A percentile compares a stretch with the other conserved stretches of the same genome.
Conservation (phyloP, 2,329 filamentous ascomycete species). For the Claviceps fusiformis region DNA sequence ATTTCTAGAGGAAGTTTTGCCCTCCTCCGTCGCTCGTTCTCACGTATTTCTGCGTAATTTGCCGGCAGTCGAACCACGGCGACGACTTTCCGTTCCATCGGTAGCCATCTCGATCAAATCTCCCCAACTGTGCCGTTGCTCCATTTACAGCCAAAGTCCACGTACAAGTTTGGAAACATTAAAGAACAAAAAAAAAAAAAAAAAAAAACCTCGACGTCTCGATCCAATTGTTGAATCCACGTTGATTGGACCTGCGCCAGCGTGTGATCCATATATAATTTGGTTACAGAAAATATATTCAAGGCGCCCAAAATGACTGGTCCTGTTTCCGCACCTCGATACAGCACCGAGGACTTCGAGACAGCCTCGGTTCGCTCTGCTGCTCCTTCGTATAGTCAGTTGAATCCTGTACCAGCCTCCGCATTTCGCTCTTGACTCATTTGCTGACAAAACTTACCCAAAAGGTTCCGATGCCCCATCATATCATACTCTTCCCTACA, state of each 20-base stretch:
- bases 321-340: slow-evolving; percentile 18
- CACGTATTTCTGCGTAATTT: not conserved
- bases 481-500: slow-evolving; percentile 43
- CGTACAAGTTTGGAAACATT: not conserved
- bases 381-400: slow-evolving; percentile 54
- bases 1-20: not conserved
- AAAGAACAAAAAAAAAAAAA: too few relatives aligned
- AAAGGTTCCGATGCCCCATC: slow-evolving; percentile 51
- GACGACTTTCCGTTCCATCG: not conserved
- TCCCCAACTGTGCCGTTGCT: not conserved
- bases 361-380: slow-evolving; percentile 53
- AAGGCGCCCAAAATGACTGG: slow-evolving; percentile 17
- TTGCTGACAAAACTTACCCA: not conserved
- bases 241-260: not conserved
- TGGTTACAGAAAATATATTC: not conserved
- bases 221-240: not conserved
- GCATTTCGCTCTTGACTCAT: not conserved
- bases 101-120: not conserved
- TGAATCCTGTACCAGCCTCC: not conserved
- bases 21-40: not conserved
- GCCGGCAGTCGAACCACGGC: not conserved
- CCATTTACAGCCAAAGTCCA: not conserved
- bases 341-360: slow-evolving; percentile 45
- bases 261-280: not conserved
- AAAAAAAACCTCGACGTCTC: not conserved